These are phyloP conservation scores for Pilaira anomala DNA, from an alignment of 192 early-diverging fungal genomes.

Conservation along the genomic window DNA sequence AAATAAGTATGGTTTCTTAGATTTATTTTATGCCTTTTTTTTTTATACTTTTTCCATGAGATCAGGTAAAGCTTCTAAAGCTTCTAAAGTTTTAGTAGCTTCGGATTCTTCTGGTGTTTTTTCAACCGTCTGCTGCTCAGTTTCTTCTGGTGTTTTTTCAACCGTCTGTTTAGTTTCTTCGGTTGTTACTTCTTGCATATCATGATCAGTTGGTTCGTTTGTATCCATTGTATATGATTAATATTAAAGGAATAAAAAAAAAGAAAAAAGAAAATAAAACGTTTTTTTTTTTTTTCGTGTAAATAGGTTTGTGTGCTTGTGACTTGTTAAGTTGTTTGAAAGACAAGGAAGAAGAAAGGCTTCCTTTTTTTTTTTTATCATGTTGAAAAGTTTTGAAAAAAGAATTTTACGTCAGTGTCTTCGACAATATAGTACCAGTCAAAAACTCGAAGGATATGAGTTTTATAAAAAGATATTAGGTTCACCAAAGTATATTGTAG, in stretches of 20 bases:
- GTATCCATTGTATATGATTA: background rate
- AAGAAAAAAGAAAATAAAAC: background rate
- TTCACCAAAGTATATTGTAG: slow-evolving; percentile 77
- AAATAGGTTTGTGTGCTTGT: too few relatives aligned
- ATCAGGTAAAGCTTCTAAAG: background rate
- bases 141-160: background rate
- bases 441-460: slow-evolving; percentile 75
- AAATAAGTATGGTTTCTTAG: background rate
- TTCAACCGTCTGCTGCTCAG: background rate
- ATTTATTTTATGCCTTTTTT: too few relatives aligned
- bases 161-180: background rate
- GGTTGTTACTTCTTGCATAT: background rate
- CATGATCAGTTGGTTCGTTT: background rate
- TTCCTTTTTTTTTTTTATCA: background rate
- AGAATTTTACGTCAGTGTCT: too few relatives aligned
- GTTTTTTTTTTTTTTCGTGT: too few relatives aligned
- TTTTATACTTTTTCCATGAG: slow-evolving; percentile 1
- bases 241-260: background rate
- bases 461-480: slow-evolving; percentile 68
- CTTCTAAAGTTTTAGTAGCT: background rate
- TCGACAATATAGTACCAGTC: slow-evolving; percentile 3
- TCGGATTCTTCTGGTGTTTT: background rate
- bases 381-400: background rate
- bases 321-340: too few relatives aligned
- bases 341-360: background rate